phyloP scores from a whole-genome alignment of 768 basidiomycete genomes.

The Leccinum ochraceum region DNA sequence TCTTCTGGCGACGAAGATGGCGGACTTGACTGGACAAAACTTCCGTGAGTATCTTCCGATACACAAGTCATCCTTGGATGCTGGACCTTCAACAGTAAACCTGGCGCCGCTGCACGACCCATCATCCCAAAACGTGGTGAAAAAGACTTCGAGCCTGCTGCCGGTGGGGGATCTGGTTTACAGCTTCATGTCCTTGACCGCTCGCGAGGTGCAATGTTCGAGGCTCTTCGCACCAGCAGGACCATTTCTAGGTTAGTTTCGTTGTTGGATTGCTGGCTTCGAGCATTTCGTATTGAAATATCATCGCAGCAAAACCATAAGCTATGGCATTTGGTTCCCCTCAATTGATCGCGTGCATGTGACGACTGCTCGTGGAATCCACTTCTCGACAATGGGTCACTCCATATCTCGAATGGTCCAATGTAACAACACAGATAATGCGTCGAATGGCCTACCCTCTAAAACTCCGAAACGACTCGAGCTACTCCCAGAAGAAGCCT shows the following conservation, averaged over 20 bases:
- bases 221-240: slow-evolving; percentile 70
- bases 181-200: slow-evolving; percentile 83
- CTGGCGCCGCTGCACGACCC: slow-evolving; percentile 45
- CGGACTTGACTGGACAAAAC: slow-evolving; percentile 80
- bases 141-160: slow-evolving; percentile 92
- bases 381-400: slow-evolving; percentile 81
- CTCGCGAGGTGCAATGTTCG: slow-evolving; percentile 84
- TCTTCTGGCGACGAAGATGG: slow-evolving; percentile 77
- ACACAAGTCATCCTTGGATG: slow-evolving; percentile 9
- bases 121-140: slow-evolving; percentile 95
- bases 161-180: slow-evolving; percentile 62
- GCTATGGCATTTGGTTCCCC: slow-evolving; percentile 82
- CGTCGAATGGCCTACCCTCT: slow-evolving; percentile 4
- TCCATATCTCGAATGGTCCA: slow-evolving; percentile 54
- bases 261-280: not conserved
- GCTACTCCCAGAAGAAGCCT: slow-evolving; percentile 90
- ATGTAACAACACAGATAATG: slow-evolving; percentile 31
- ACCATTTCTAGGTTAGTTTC: slow-evolving; percentile 69
- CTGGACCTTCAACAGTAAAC: slow-evolving; percentile 16
- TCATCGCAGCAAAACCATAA: slow-evolving; percentile 64
- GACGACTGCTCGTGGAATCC: slow-evolving; percentile 75
- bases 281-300: not conserved
- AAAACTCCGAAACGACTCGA: slow-evolving; percentile 71
- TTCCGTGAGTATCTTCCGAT: slow-evolving; percentile 47
- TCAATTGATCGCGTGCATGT: slow-evolving; percentile 63